Evolutionary conservation across 2,329 filamentous ascomycete species (phyloP), one percentile per base, ranked within the genome.

Genomic region (Sclerotinia borealis): DNA sequence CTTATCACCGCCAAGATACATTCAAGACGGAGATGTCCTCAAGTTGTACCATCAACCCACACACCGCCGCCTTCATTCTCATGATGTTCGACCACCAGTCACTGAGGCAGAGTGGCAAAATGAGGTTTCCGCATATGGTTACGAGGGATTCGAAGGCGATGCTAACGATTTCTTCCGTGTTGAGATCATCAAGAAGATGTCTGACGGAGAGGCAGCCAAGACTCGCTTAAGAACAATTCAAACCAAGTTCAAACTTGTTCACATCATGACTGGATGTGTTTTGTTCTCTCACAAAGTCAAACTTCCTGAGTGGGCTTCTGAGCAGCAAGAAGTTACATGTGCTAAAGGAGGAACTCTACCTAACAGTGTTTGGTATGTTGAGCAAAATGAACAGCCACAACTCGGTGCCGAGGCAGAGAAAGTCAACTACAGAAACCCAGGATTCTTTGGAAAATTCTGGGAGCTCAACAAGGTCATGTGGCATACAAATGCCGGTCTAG

Each of bases 251-350:
- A 90, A 87, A 74, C 88, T 99, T 50, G 85, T 98, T 39, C 95
- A 99, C 74, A 79, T 96, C 75, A 98, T 99, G 95, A 96, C 92
- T 67, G 93, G 93, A 52, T 99, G 95, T 74, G 90, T 89, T 15
- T 83, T 99, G 29, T 99, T 99, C 81, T 98, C 93, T 0, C 95
- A 99, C 83, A 98, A 97, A 80, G 93, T 98, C 75, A 99, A 99
- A 81, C 87, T 99, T 64, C 95, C 95, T 3, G 92, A 96, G 3
- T 99, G 95, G 95, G 95, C 91, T 52, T 99, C 89, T 59, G 95
- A 98, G 76, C 95, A 99, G 77, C 95, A 99, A 76, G 95, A 99
- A 77, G 95, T 99, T n/a, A 98, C 93, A 25, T 99, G 95, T 74
- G 95, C 95, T 9, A 89, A 88, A 70, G 89, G 91, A 54, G 95